phyloP scores from a whole-genome alignment of 495 filamentous ascomycete species.

The Tuber brumale region DNA sequence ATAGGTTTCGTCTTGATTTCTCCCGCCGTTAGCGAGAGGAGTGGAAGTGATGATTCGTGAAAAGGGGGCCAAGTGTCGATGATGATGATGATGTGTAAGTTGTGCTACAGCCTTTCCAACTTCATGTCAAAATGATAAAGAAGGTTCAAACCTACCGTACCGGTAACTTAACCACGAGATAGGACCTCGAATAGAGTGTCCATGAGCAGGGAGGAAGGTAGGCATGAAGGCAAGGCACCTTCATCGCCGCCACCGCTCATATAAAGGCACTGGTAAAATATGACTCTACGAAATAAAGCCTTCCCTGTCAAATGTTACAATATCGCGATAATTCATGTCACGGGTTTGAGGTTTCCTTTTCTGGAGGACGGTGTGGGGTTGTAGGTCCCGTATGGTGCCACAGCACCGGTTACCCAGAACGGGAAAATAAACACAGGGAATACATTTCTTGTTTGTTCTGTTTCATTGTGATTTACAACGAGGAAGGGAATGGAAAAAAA shows the following conservation, averaged over 20 bases:
- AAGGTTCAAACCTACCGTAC: not conserved
- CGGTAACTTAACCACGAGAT: not conserved
- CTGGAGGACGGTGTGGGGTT: not conserved
- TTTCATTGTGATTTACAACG: slow-evolving; percentile 1
- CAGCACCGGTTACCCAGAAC: not conserved
- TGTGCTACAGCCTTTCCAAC: not conserved
- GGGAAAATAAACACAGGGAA: not conserved
- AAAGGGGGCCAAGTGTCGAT: not conserved
- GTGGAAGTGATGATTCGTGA: not conserved
- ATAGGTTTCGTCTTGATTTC: not conserved
- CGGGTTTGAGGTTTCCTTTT: not conserved
- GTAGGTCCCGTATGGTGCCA: not conserved
- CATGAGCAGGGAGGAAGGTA: not conserved
- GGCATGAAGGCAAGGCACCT: not conserved
- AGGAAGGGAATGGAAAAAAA: not conserved
- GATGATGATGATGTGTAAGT: not conserved
- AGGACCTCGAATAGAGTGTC: not conserved
- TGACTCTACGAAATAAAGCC: not conserved
- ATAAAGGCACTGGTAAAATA: not conserved
- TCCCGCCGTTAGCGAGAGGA: not conserved
- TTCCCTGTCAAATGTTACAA: not conserved
- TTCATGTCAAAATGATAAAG: not conserved
- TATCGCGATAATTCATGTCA: not conserved
- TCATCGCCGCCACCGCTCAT: not conserved
- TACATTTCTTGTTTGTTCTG: not conserved